Evolutionary conservation across 768 basidiomycete genomes (phyloP), one percentile per base, ranked within the genome.

Genomic region (Saitozyma podzolica): DNA sequence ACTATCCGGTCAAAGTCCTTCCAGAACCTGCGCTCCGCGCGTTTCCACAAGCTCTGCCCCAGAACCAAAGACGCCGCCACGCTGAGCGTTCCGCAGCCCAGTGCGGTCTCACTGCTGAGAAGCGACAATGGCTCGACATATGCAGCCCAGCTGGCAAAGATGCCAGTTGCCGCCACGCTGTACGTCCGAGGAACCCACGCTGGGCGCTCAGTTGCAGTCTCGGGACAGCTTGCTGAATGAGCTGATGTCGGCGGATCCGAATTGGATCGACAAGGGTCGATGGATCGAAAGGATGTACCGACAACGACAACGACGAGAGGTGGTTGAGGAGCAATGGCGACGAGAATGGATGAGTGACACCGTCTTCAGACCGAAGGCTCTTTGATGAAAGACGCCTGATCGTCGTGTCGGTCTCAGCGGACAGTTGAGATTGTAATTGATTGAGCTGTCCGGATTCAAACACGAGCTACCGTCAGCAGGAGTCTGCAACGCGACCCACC

Each of bases 301-400:
- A 69, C 14, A 70, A 64, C 13, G 74, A 69, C 47, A 74, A 53
- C 0, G 73, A 64, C 0, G 66, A 64, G 16, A 79, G 65, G 20
- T 68, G 72, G 50, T 79, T 79, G n/a, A 72, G 47, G 8, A 79
- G 62, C 16, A 79, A n/a, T 0, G 75, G 71, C 5, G 78, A 78
- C 9, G 65, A 62, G 66, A 77, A 74, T 2, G 76, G 76, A 40
- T 71, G 45, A 53, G 40, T 37, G 41, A 9, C 20, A 41, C 48
- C 42, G 14, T 53, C 54, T 43, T 61, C 57, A 0, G 62, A 63
- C 14, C 29, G 29, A 29, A 29, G 29, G 29, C 29, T 29, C 29
- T 29, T 29, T 29, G 29, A 29, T 2, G 29, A 29, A 5, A 77
- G 49, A 58, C 69, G 57, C 3, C 65, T 64, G 14, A 77, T 60